Base-by-base conservation (phyloP, 805 yeast genomes). In the Debaryomyces tyrocola region DNA sequence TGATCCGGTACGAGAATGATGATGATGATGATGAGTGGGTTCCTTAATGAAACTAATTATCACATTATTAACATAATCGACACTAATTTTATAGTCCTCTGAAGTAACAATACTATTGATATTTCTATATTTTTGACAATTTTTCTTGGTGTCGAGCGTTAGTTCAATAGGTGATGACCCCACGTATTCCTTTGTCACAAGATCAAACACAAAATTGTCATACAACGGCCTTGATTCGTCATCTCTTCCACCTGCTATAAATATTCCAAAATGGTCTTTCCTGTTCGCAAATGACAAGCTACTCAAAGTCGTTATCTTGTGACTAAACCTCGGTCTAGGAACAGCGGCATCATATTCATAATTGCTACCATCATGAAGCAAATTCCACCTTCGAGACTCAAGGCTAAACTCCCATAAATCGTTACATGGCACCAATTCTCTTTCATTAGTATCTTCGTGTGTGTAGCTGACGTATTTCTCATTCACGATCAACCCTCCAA, bases 351-450 rank as follows among this genome's bases (percentile, higher is more conserved):
- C 57, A 3, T 40, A 33, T 15, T 56, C 58, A 49, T 49, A 56
- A 20, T 54, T 59, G 10, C 46, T 9, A 20, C 76, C 77, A 49
- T 71, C 73, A 40, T 72, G 73, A 2, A 84, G 57, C 40, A 80
- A 71, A 1, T 58, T 57, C 92, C 94, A 87, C 9, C 61, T 60
- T 43, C 69, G 71, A 3, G 77, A 65, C 33, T 70, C 73, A 35
- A 83, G 60, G 58, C 83, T 78, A 53, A 84, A 80, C 54, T 77
- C 76, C 92, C 94, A 87, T 20, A 85, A 62, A 54, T 87, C 94
- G 54, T 83, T 83, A 5, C 76, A 60, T 0, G 87, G 80, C 67
- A 8, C 15, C n/a, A 20, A 10, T 10, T 17, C 49, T 43, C 20
- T n/a, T 15, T 20, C 35, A 9, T 28, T 15, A 28, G 17, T 14